Evolutionary conservation across 345 rosid species (phyloP).

Genomic region (Linum trigynum): DNA sequence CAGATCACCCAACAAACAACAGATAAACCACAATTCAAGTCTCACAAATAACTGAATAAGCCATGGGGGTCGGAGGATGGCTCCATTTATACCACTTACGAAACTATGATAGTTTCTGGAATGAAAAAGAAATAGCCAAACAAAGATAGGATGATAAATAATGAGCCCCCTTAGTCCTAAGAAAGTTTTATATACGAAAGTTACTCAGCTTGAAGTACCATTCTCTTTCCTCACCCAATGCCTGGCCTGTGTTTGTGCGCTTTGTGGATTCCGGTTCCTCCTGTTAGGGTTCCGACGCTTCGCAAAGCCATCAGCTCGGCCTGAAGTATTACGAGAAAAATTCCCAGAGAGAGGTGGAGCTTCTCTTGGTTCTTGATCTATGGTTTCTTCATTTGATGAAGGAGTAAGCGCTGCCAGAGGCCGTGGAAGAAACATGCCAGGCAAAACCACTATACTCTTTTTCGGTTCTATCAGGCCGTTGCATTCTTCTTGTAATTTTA

Average conservation of each 20-base stretch:
- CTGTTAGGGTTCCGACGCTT: slow-evolving; percentile 16
- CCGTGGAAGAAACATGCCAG: slow-evolving; percentile 67
- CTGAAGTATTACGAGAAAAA: slow-evolving; percentile 28
- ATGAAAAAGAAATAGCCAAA: too few relatives aligned
- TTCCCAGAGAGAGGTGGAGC: slow-evolving; percentile 18
- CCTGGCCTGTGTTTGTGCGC: slow-evolving; percentile 24
- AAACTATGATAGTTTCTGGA: too few relatives aligned
- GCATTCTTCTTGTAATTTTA: slow-evolving; percentile 52
- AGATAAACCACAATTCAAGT: too few relatives aligned
- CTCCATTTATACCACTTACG: too few relatives aligned
- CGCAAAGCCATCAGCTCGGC: slow-evolving; percentile 16
- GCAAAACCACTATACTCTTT: slow-evolving; percentile 42
- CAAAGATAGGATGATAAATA: too few relatives aligned
- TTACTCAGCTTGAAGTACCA: slow-evolving; percentile 14
- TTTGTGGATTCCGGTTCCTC: slow-evolving; percentile 22
- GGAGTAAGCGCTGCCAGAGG: slow-evolving; percentile 20
- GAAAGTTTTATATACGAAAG: too few relatives aligned
- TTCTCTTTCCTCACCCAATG: slow-evolving; percentile 42
- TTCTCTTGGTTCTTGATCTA: slow-evolving; percentile 23
- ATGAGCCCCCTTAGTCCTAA: too few relatives aligned
- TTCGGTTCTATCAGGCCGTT: slow-evolving; percentile 62
- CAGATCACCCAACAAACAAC: too few relatives aligned
- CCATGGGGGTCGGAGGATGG: too few relatives aligned
- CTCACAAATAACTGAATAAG: too few relatives aligned
- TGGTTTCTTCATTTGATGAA: slow-evolving; percentile 22